Percentiles rank a stretch among this genome's conserved stretches.
Conservation (phyloP, 768 basidiomycete genomes). For the Trametes sanguinea region DNA sequence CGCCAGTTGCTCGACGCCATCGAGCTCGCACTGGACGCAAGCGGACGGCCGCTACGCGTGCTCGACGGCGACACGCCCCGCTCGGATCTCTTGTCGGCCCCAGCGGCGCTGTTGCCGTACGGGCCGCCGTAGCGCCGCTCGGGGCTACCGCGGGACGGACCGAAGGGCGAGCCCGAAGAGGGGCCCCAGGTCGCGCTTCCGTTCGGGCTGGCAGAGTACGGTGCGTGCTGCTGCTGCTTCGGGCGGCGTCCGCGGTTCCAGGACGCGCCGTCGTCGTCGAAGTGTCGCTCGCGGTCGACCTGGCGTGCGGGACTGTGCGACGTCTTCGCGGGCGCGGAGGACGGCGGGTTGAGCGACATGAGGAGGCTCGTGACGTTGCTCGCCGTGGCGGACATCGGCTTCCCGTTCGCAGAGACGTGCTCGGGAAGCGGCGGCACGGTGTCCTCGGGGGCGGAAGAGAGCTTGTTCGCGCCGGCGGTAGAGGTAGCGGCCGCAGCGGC, state of each 20-base stretch:
- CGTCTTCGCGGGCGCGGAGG: conserved; percentile 9
- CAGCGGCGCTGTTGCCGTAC: not conserved
- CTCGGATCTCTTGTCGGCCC: conserved; percentile 22
- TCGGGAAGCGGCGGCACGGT: conserved; percentile 1
- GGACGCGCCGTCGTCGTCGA: conserved; percentile 8
- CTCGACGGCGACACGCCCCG: conserved; percentile 54
- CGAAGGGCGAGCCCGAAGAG: conserved; percentile 18
- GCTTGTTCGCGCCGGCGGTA: conserved; percentile 16
- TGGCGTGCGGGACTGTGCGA: conserved; percentile 1
- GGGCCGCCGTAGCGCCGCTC: conserved; percentile 20
- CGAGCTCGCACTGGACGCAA: conserved; percentile 62
- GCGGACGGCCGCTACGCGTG: conserved; percentile 52
- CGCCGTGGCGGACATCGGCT: conserved; percentile 64
- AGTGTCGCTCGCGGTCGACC: conserved; percentile 5
- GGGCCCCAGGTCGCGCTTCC: conserved; percentile 25
- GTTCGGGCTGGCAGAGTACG: conserved; percentile 16
- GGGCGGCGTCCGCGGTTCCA: conserved; percentile 23
- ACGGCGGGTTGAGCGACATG: conserved; percentile 64
- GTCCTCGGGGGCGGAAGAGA: conserved; percentile 21
- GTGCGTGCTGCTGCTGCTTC: conserved; percentile 5
- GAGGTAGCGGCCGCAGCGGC: conserved; percentile 17
- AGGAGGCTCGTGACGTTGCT: conserved; percentile 77
- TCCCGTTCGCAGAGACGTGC: conserved; percentile 22
- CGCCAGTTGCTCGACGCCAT: conserved; percentile 75
- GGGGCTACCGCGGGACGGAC: conserved; percentile 19